Conservation (phyloP, 192 early-diverging fungal species). For the Coemansia sp. region DNA sequence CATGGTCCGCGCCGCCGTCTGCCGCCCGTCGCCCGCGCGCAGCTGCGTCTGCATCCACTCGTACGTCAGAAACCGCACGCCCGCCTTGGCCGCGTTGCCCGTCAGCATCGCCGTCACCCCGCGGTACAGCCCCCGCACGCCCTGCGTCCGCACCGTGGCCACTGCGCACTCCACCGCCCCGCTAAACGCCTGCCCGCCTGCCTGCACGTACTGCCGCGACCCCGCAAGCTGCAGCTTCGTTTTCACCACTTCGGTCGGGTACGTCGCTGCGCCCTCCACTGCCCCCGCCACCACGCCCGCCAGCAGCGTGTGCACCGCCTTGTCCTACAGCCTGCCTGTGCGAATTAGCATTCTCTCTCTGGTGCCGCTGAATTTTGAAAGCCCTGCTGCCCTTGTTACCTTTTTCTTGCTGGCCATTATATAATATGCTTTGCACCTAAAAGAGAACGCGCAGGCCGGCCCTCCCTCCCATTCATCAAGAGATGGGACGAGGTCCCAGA, state of each 20-base stretch:
- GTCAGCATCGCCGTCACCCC: slow-evolving; percentile 87
- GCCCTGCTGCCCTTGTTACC: no score
- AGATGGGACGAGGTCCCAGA: no score
- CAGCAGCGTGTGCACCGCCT: slow-evolving; percentile 60
- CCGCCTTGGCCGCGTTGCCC: slow-evolving; percentile 89
- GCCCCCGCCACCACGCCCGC: slow-evolving; percentile 87
- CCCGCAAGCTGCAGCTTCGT: slow-evolving; percentile 91
- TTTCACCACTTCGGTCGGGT: slow-evolving; percentile 95
- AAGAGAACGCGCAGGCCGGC: no score
- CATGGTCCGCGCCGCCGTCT: slow-evolving; percentile 62
- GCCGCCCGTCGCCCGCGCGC: slow-evolving; percentile 65
- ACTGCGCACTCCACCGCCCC: slow-evolving; percentile 80
- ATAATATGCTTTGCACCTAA: no score
- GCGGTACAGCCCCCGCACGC: slow-evolving; percentile 73
- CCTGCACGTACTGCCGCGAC: slow-evolving; percentile 24
- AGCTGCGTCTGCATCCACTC: slow-evolving; percentile 75
- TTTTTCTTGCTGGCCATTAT: no score
- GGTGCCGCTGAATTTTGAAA: no score
- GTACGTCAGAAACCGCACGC: slow-evolving; percentile 88
- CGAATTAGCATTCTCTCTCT: slow-evolving; percentile 1
- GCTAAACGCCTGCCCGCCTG: slow-evolving; percentile 53
- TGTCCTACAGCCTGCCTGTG: slow-evolving; percentile 18
- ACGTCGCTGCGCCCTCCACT: slow-evolving; percentile 86
- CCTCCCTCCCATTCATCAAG: no score
- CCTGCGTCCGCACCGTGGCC: slow-evolving; percentile 67